phyloP scores from a whole-genome alignment of 2,329 filamentous ascomycete genomes.

The Penicillium sp. region DNA sequence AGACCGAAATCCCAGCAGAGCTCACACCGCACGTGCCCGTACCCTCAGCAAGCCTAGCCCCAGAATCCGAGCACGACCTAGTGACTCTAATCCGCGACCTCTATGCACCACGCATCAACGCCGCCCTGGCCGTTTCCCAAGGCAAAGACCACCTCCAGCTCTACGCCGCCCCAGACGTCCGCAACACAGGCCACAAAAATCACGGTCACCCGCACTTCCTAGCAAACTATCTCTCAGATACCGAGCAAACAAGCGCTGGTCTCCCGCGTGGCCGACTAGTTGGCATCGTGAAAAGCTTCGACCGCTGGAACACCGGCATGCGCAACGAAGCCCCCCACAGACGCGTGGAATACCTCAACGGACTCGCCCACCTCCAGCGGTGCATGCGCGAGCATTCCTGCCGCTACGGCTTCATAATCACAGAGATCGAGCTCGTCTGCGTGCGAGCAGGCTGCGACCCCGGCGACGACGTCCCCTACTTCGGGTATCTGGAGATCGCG shows the following conservation, averaged over 20 bases:
- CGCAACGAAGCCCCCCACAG: constrained; percentile 74
- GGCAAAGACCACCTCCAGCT: constrained; percentile 51
- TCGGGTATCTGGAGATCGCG: constrained; percentile 75
- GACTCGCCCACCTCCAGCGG: constrained; percentile 75
- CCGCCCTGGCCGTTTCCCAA: constrained; percentile 68
- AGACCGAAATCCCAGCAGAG: constrained; percentile 52
- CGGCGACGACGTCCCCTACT: constrained; percentile 59
- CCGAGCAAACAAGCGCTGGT: constrained; percentile 41
- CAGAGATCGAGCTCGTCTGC: constrained; percentile 86
- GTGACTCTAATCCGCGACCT: constrained; percentile 66
- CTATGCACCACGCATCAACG: constrained; percentile 80
- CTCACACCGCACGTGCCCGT: constrained; percentile 28
- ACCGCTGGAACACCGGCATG: constrained; percentile 93
- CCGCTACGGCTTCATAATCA: constrained; percentile 92
- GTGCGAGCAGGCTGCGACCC: constrained; percentile 66
- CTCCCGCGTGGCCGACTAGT: constrained; percentile 57
- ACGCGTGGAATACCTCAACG: constrained; percentile 79
- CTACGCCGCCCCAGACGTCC: constrained; percentile 34
- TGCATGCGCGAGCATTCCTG: constrained; percentile 89
- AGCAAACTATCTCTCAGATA: constrained; percentile 47
- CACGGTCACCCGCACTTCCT: constrained; percentile 45
- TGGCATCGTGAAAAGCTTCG: constrained; percentile 81
- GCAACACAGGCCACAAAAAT: constrained; percentile 31
- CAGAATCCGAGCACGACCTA: constrained; percentile 69
- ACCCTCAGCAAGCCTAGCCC: constrained; percentile 50